Conservation (phyloP, 2,329 filamentous ascomycete species). For the Pseudomassariella vexata region DNA sequence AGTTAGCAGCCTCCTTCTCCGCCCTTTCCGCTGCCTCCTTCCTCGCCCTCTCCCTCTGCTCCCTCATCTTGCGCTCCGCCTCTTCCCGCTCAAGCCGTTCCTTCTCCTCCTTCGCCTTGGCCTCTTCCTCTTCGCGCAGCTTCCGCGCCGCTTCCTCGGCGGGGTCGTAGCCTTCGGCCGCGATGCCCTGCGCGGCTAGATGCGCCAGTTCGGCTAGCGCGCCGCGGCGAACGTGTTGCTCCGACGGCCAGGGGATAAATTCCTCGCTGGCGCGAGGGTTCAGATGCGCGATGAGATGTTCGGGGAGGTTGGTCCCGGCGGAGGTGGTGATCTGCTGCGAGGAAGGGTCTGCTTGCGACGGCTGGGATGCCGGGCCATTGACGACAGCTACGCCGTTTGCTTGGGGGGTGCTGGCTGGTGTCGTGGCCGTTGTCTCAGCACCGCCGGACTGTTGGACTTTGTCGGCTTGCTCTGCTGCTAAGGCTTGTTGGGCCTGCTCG, state of each 20-base stretch:
- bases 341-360: conserved; percentile 6
- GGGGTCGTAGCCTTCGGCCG: conserved; percentile 56
- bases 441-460: conserved; percentile 15
- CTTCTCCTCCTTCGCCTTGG: conserved; percentile 37
- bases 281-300: conserved; percentile 40
- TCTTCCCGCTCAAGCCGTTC: conserved; percentile 41
- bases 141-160: conserved; percentile 44
- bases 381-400: conserved; percentile 4
- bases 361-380: neutral
- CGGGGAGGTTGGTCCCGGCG: conserved; percentile 37
- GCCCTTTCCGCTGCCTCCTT: conserved; percentile 18
- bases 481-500: conserved; percentile 22
- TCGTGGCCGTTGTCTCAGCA: conserved; percentile 15
- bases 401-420: conserved; percentile 5
- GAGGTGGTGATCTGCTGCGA: conserved; percentile 27
- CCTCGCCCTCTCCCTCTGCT: conserved; percentile 35
- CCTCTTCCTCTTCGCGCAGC: conserved; percentile 45
- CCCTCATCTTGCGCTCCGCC: conserved; percentile 36
- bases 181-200: conserved; percentile 55
- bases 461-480: conserved; percentile 26
- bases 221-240: conserved; percentile 63
- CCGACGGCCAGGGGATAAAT: conserved; percentile 75
- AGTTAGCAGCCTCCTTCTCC: conserved; percentile 20
- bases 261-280: conserved; percentile 50
- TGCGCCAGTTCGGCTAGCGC: conserved; percentile 60